phyloP scores from a whole-genome alignment of 805 yeast genomes.

The Suhomyces vadensis region DNA sequence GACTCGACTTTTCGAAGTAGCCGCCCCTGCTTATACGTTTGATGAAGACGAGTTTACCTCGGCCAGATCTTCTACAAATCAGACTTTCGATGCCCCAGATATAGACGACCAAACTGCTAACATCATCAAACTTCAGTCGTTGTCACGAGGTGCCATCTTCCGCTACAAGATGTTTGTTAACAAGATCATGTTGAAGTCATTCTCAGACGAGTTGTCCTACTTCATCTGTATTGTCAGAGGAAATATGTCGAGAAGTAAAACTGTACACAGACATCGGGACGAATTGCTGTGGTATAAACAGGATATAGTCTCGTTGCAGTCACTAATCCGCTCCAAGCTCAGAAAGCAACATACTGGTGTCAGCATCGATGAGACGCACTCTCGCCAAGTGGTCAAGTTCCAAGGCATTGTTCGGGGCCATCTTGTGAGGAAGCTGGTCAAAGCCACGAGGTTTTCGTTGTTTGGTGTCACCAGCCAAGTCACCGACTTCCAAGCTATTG shows the following conservation, averaged over 20 bases:
- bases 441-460: constrained; percentile 12
- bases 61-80: neutral
- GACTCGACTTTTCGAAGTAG: constrained; percentile 1
- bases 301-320: constrained; percentile 42
- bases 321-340: constrained; percentile 33
- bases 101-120: constrained; percentile 12
- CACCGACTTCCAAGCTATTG: constrained; percentile 40
- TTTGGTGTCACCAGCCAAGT: constrained; percentile 18
- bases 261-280: constrained; percentile 37
- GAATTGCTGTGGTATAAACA: constrained; percentile 29
- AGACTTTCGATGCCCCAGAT: neutral
- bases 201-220: constrained; percentile 48
- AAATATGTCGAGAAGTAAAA: constrained; percentile 30
- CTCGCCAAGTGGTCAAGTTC: constrained; percentile 25
- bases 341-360: constrained; percentile 10
- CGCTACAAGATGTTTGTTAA: constrained; percentile 66
- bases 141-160: constrained; percentile 65
- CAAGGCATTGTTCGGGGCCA: constrained; percentile 49
- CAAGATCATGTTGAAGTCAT: constrained; percentile 59
- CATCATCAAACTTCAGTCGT: constrained; percentile 62
- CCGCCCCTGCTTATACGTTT: constrained; percentile 3
- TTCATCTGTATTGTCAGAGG: constrained; percentile 59
- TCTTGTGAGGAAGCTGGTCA: constrained; percentile 24
- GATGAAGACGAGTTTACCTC: constrained; percentile 3
- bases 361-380: constrained; percentile 16